A percentile compares a stretch with the other conserved stretches of the same genome.
These are phyloP conservation scores for Parietaria judaica DNA, from an alignment of 306 rosid genomes.

Conservation along the genomic window DNA sequence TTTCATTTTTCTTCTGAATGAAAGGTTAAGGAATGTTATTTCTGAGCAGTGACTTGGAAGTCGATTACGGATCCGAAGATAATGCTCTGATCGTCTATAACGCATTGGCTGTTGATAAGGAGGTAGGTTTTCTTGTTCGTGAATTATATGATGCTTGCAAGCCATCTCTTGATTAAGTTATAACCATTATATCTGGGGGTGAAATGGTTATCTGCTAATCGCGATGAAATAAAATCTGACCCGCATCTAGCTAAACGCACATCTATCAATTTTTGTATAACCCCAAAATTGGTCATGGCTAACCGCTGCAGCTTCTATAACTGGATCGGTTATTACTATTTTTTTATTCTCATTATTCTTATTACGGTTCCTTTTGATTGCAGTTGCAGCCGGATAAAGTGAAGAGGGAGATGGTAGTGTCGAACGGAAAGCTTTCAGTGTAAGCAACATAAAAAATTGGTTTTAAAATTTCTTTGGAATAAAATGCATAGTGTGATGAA, in stretches of 20 bases:
- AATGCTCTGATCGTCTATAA: conserved; percentile 60
- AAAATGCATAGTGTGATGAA: neutral
- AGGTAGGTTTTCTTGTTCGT: conserved; percentile 39
- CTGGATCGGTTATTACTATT: too few relatives aligned
- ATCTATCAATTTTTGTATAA: too few relatives aligned
- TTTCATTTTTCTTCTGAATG: neutral
- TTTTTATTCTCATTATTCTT: neutral
- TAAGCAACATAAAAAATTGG: conserved; percentile 22
- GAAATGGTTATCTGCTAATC: neutral
- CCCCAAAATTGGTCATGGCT: too few relatives aligned
- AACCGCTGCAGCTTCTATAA: too few relatives aligned
- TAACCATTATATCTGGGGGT: neutral
- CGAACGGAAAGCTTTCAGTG: conserved; percentile 70
- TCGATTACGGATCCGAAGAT: conserved; percentile 57
- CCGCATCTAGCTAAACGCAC: too few relatives aligned
- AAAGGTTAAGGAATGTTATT: neutral
- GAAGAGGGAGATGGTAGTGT: conserved; percentile 51
- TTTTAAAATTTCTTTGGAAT: neutral
- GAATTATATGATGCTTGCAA: neutral
- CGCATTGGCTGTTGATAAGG: conserved; percentile 68
- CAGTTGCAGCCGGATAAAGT: conserved; percentile 96
- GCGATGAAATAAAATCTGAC: too few relatives aligned
- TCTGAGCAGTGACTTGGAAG: conserved; percentile 69
- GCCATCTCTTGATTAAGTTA: neutral
- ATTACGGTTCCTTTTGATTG: conserved; percentile 22